Evolutionary conservation across 495 filamentous ascomycete species (phyloP).

Genomic region (Neurospora hispaniola): DNA sequence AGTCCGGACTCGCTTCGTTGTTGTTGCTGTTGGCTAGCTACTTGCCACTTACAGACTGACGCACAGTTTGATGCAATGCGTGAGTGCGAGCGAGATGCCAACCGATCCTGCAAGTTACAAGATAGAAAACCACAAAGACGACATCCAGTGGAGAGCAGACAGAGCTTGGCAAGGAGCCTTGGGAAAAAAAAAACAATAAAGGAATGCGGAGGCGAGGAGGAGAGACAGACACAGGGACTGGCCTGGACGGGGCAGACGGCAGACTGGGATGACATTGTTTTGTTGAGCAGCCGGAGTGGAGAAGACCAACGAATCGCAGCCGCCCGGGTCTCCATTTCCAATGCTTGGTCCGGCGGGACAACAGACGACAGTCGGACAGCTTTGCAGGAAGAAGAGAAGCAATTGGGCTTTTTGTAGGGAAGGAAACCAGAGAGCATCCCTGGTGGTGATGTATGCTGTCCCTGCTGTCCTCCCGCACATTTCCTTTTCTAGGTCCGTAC

Average conservation of each 20-base stretch:
- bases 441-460: not conserved
- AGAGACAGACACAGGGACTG: not conserved
- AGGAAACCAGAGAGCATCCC: not conserved
- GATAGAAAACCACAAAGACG: not conserved
- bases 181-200: not conserved
- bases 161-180: not conserved
- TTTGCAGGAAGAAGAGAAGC: not conserved
- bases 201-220: slow-evolving; percentile 7
- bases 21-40: not conserved
- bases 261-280: not conserved
- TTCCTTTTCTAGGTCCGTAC: too few species aligned
- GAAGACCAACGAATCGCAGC: not conserved
- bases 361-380: not conserved
- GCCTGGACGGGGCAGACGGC: not conserved
- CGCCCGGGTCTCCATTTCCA: not conserved
- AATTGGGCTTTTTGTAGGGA: not conserved
- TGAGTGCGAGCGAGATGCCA: not conserved
- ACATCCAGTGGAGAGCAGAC: not conserved
- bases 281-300: not conserved
- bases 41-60: not conserved
- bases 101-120: not conserved
- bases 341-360: not conserved
- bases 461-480: not conserved
- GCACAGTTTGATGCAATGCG: not conserved
- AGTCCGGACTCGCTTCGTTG: not conserved